These are phyloP conservation scores for Leishmania aethiopica DNA, from an alignment of 208 protist genomes.

Conservation along the genomic window DNA sequence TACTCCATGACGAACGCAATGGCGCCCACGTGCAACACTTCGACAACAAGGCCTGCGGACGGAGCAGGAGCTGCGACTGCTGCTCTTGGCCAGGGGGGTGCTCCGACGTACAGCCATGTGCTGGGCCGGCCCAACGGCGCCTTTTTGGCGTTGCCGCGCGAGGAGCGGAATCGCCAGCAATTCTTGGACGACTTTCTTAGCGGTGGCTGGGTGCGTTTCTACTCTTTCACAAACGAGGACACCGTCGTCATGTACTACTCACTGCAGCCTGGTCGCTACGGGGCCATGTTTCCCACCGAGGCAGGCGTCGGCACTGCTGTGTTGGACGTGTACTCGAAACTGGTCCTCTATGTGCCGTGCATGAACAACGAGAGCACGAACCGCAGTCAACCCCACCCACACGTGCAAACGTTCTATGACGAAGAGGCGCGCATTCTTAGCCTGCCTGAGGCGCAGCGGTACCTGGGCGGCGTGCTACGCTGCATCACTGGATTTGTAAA, in stretches of 20 bases:
- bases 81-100: background rate
- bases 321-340: constrained; percentile 79
- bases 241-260: constrained; percentile 89
- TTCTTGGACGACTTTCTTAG: constrained; percentile 86
- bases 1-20: constrained; percentile 59
- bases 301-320: constrained; percentile 81
- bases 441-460: constrained; percentile 71
- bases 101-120: constrained; percentile 14
- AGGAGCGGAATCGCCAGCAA: constrained; percentile 71
- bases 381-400: constrained; percentile 82
- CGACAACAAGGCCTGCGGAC: background rate
- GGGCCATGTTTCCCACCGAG: constrained; percentile 84
- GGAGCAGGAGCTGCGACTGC: background rate
- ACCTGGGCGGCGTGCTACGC: constrained; percentile 69
- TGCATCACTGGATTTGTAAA: constrained; percentile 79
- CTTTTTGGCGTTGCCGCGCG: constrained; percentile 77
- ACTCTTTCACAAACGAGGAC: constrained; percentile 80
- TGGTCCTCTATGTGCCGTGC: constrained; percentile 85
- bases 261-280: constrained; percentile 85
- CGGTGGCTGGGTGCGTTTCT: constrained; percentile 87
- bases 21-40: constrained; percentile 5
- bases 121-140: constrained; percentile 38
- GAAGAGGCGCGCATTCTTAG: constrained; percentile 80
- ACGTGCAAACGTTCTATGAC: constrained; percentile 90
- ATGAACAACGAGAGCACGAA: constrained; percentile 87